Evolutionary conservation across 2,329 filamentous ascomycete genomes (phyloP).

Genomic region (Bipolaris gigantea): DNA sequence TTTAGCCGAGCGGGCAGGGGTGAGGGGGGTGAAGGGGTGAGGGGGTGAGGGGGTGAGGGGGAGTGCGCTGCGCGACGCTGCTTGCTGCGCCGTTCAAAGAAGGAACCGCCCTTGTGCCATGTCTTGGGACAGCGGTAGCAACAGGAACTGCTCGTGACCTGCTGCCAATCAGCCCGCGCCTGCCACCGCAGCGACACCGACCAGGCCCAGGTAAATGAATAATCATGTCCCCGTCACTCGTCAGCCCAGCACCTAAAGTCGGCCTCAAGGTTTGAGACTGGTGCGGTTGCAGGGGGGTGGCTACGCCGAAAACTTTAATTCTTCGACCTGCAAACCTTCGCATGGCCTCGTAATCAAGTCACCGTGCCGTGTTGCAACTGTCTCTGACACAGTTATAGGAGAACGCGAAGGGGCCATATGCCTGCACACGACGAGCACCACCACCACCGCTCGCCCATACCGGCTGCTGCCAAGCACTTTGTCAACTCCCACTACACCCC

Average conservation of each 20-base stretch:
- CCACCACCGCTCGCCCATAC: no score
- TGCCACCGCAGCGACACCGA: slow-evolving; percentile 19
- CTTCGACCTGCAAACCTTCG: slow-evolving; percentile 34
- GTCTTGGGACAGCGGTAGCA: slow-evolving; percentile 31
- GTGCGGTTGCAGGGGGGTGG: slow-evolving; percentile 43
- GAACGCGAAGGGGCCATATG: slow-evolving; percentile 8
- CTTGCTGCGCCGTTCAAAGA: slow-evolving; percentile 29
- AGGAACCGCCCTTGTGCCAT: slow-evolving; percentile 30
- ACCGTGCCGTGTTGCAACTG: slow-evolving; percentile 30
- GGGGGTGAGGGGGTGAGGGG: no score
- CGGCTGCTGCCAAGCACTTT: no score
- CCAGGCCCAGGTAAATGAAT: slow-evolving; percentile 35
- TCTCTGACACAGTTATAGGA: slow-evolving; percentile 18
- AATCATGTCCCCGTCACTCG: slow-evolving; percentile 29
- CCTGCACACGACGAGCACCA: not conserved
- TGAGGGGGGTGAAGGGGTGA: not conserved
- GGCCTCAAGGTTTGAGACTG: slow-evolving; percentile 43
- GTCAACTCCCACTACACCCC: no score
- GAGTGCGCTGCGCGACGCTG: slow-evolving; percentile 12
- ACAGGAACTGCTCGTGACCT: slow-evolving; percentile 11
- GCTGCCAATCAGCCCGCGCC: slow-evolving; percentile 27
- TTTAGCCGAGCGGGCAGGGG: slow-evolving; percentile 36
- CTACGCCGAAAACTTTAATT: slow-evolving; percentile 44
- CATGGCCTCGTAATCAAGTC: slow-evolving; percentile 24
- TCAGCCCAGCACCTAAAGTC: slow-evolving; percentile 33